Evolutionary conservation across 345 rosid species (phyloP).

Genomic region (Eucalyptus melliodora): DNA sequence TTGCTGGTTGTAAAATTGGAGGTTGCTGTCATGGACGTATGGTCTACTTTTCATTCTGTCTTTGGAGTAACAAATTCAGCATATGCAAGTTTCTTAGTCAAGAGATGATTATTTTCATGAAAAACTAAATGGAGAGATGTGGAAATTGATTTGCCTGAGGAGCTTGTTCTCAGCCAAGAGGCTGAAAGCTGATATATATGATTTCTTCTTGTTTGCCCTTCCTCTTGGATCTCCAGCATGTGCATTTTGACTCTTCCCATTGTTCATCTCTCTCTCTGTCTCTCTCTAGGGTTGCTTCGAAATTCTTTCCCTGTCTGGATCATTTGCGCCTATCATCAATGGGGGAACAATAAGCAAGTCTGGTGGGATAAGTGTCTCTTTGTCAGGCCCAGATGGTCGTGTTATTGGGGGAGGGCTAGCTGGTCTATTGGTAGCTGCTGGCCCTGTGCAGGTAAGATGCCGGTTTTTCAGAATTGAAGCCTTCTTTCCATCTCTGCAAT

Average conservation of each 20-base stretch:
- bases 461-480: not conserved
- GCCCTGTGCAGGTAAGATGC: slow-evolving; percentile 33
- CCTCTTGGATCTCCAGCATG: not conserved
- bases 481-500: not conserved
- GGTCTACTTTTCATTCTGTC: not conserved
- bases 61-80: not conserved
- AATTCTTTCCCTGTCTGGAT: slow-evolving; percentile 40
- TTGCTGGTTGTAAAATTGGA: not conserved
- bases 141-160: not conserved
- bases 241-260: not conserved
- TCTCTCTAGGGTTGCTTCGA: slow-evolving; percentile 26
- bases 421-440: slow-evolving; percentile 32
- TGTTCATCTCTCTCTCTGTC: not conserved
- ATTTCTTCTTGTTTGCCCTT: not conserved
- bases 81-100: not conserved
- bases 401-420: slow-evolving; percentile 43
- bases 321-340: slow-evolving; percentile 24
- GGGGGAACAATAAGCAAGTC: slow-evolving; percentile 37
- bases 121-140: not conserved
- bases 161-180: not conserved
- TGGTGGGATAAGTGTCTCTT: slow-evolving; percentile 38
- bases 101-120: not conserved
- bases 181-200: not conserved
- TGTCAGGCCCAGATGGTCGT: slow-evolving; percentile 39
- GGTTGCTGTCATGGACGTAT: not conserved